Base-by-base conservation (phyloP, 129 eudicot genomes). In the Scalesia atractyloides region DNA sequence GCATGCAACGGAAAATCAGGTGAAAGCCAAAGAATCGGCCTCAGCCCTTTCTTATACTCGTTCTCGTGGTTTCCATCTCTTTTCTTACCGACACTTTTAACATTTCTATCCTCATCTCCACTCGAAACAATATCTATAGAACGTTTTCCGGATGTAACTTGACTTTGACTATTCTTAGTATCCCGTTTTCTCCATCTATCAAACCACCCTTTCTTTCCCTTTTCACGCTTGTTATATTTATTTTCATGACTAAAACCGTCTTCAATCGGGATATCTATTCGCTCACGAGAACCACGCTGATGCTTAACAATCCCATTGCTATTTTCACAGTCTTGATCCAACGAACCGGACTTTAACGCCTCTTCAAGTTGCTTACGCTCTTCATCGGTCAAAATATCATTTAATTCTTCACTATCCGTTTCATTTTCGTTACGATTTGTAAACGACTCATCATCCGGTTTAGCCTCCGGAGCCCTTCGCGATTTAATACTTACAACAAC, bases 31-130 rank as follows among this genome's bases (percentile, higher is more conserved):
- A 92, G 82, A 69, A 87, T 60, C 17, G 97, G 97, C 81, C 89
- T 92, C 86, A 92, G 78, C 11, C 97, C 96, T 84, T 92, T 92
- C 81, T 92, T 92, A 70, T 89, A 92, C 80, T 91, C 97, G 58
- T 73, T 88, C 78, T 89, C 97, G 9, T 76, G 86, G 59, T 34
- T 77, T 12, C 62, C 87, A 53, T 91, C 87, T 68, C 82, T 83
- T 13, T 84, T 74, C 51, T 79, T 73, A 76, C 72, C 71, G 47
- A 36, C 3, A 63, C 79, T 67, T 62, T 80, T 50, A 41, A 49
- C 85, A 41, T 67, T 83, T 64, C 79, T 68, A 48, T 59, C 74
- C 70, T 81, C 83, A 6, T 81, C 81, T 34, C 85, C 75, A 39
- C 71, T 63, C 3, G 54, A 67, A 62, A 44, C 81, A 22, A 71